These are phyloP conservation scores for Phoma sp. DNA, from an alignment of 2,329 filamentous ascomycete species.

Conservation along the genomic window DNA sequence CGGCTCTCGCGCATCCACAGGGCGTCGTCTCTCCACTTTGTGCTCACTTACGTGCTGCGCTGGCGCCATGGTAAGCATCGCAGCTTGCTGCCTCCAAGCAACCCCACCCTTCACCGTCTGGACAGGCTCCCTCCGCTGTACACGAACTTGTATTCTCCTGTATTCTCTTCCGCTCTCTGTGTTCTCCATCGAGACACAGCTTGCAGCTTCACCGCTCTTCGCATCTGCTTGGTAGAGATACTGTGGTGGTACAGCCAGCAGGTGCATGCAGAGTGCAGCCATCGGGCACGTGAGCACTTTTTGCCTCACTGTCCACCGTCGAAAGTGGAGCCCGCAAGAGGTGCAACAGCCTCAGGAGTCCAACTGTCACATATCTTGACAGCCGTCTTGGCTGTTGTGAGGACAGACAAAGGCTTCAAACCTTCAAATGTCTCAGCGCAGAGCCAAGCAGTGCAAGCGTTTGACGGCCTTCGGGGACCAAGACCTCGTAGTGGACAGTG, in stretches of 20 bases:
- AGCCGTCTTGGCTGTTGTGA: slow-evolving; percentile 36
- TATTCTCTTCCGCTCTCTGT: not conserved
- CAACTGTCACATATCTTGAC: slow-evolving; percentile 30
- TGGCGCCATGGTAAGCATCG: slow-evolving; percentile 26
- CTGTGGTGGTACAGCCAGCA: slow-evolving; percentile 27
- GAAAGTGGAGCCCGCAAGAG: slow-evolving; percentile 12
- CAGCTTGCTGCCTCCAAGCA: slow-evolving; percentile 14
- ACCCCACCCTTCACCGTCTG: not conserved
- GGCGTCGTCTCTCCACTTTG: slow-evolving; percentile 18
- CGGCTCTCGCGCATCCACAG: slow-evolving; percentile 22
- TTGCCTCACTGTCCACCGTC: slow-evolving; percentile 14
- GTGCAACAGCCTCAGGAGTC: slow-evolving; percentile 28
- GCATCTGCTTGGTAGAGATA: not conserved
- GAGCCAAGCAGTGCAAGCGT: slow-evolving; percentile 28
- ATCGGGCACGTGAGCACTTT: slow-evolving; percentile 10
- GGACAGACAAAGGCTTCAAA: slow-evolving; percentile 31
- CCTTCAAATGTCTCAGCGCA: slow-evolving; percentile 31
- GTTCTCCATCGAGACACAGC: not conserved
- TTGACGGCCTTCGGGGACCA: slow-evolving; percentile 21
- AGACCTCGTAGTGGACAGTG: slow-evolving; percentile 16
- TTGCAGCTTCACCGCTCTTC: slow-evolving; percentile 35
- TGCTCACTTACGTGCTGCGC: slow-evolving; percentile 34
- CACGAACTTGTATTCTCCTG: not conserved
- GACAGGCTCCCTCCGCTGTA: not conserved
- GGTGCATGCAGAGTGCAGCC: slow-evolving; percentile 16